Evolutionary conservation across 2,329 filamentous ascomycete species (phyloP).

Genomic region (Colletotrichum sp.): DNA sequence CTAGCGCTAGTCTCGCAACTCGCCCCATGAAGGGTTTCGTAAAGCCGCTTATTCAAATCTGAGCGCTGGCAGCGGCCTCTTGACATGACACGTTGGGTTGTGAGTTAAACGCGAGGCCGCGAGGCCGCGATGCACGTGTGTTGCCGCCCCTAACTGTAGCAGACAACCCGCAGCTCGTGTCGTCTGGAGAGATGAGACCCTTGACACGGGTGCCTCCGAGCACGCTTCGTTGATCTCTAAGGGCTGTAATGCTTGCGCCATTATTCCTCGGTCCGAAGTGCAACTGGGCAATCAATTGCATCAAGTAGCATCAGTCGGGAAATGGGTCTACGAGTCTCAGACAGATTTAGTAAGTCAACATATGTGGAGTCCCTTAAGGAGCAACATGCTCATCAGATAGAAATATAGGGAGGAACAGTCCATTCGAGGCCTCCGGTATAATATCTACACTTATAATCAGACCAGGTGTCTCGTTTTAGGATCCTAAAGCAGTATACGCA

Average conservation of each 20-base stretch:
- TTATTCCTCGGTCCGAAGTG: neutral
- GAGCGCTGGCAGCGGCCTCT: neutral
- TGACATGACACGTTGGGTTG: neutral
- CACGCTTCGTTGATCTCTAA: neutral
- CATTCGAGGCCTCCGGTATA: no score
- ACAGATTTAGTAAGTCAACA: no score
- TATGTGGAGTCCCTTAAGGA: no score
- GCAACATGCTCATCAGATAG: no score
- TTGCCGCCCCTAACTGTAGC: no score
- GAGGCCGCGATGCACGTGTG: neutral
- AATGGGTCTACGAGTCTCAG: neutral
- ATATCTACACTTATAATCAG: no score
- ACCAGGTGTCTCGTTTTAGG: no score
- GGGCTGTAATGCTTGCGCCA: rapidly evolving
- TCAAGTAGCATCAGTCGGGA: neutral
- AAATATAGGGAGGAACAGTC: rapidly evolving
- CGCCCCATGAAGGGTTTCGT: neutral
- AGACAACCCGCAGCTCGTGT: neutral
- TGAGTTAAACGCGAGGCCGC: neutral
- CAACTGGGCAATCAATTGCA: neutral
- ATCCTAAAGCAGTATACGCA: no score
- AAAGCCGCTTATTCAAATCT: neutral
- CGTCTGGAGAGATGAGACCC: neutral
- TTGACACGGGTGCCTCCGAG: neutral
- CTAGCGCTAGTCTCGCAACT: neutral